A percentile compares a stretch with the other conserved stretches of the same genome.
These are phyloP conservation scores for Aspergillus mulundensis DNA, from an alignment of 495 filamentous ascomycete species.

Conservation along the genomic window DNA sequence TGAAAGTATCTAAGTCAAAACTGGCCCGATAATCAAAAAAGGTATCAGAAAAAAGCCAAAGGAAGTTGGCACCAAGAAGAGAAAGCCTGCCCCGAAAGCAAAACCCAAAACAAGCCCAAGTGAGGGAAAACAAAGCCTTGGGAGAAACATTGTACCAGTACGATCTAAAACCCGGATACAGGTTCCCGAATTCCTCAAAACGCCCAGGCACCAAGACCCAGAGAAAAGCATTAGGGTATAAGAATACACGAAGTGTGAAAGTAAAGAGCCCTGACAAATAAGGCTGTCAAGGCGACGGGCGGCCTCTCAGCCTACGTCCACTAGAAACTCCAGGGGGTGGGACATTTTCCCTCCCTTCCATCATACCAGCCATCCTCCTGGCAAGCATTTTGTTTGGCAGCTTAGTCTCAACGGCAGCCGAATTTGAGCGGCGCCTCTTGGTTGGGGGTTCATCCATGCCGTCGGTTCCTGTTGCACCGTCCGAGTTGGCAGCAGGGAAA, in stretches of 20 bases:
- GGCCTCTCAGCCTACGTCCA: slow-evolving; percentile 27
- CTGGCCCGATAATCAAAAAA: background rate
- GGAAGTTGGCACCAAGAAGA: background rate
- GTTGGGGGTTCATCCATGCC: slow-evolving; percentile 46
- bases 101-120: background rate
- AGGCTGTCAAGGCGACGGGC: slow-evolving; percentile 22
- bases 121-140: background rate
- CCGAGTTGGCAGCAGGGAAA: slow-evolving; percentile 13
- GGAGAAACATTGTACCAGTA: background rate
- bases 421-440: slow-evolving; percentile 49
- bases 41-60: background rate
- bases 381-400: slow-evolving; percentile 42
- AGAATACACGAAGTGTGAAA: background rate
- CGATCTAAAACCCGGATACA: slow-evolving; percentile 1
- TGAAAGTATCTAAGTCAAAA: background rate
- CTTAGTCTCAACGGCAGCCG: slow-evolving; percentile 33
- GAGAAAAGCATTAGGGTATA: slow-evolving; percentile 12
- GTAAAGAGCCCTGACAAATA: slow-evolving; percentile 9
- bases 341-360: slow-evolving; percentile 60
- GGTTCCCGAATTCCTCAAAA: background rate
- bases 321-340: slow-evolving; percentile 35
- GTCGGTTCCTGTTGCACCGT: slow-evolving; percentile 27
- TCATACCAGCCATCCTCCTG: slow-evolving; percentile 40
- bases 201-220: background rate
- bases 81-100: background rate